Base-by-base conservation (phyloP, 208 protist genomes). In the Wallacemonas rigidus region DNA sequence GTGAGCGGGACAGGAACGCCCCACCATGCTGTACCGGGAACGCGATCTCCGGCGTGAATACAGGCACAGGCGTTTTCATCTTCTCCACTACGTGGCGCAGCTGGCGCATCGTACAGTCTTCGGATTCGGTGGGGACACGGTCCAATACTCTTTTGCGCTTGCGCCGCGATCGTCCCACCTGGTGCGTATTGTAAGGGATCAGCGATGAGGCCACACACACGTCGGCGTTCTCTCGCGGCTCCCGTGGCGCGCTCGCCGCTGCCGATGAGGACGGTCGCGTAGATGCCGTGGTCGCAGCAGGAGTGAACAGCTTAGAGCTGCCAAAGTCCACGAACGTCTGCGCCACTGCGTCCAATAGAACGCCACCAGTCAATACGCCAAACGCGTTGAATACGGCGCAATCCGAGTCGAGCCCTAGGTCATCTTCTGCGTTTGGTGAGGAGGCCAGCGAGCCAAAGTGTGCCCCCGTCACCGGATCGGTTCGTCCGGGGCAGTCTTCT, bases 311-410 rank as follows among this genome's bases (percentile, higher is more conserved):
- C 4, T 47, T 54, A 1, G 71, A 40, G 62, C 87, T 78, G 3
- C 79, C 85, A 65, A 85, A 87, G 62, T 94, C 89, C 1, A 87
- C 69, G 54, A 94, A 88, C 6, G 38, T 53, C 1, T 15, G 40
- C 2, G 71, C 26, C 44, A 61, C 50, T 0, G 76, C 56, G 69
- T 92, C 79, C 15, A 92, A 67, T 43, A 94, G 74, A 2, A 92
- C 86, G n/a, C 87, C 86, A 1, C 84, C 87, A 2, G 80, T 89
- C 0, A 93, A 41, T 7, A 93, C 75, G 14, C 87, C 87, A 56
- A 90, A 91, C 11, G 75, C 72, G 55, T 89, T 86, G 50, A 90
- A 88, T 39, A 93, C 70, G 8, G 74, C 65, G 57, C 86, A 89
- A 53, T 92, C 83, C 41, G 63, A 67, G 44, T 87, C 71, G 6